Conservation (phyloP, 192 early-diverging fungal genomes). For the Coemansia sp. region DNA sequence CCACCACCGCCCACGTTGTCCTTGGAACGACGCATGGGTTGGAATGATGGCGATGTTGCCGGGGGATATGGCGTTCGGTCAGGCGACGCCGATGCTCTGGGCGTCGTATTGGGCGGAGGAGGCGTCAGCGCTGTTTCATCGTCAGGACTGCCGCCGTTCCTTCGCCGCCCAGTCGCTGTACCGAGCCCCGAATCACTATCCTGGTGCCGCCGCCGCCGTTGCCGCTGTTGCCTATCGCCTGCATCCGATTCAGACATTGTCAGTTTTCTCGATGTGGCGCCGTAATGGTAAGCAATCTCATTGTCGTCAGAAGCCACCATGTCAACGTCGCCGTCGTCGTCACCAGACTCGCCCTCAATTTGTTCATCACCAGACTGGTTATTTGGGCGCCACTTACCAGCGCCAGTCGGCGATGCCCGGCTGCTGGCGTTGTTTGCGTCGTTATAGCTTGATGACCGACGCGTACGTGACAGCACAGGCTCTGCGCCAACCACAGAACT, state of each 20-base stretch:
- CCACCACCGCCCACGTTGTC: neutral
- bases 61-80: constrained; percentile 39
- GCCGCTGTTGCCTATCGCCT: too few relatives aligned
- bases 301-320: neutral
- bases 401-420: constrained; percentile 6
- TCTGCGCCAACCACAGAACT: constrained; percentile 5
- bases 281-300: neutral
- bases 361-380: neutral
- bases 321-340: neutral
- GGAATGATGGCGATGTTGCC: constrained; percentile 30
- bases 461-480: constrained; percentile 17
- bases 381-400: constrained; percentile 35
- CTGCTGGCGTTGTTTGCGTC: constrained; percentile 6
- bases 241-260: too few relatives aligned
- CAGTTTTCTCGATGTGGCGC: too few relatives aligned
- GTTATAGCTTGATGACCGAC: constrained; percentile 38
- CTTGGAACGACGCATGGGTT: neutral
- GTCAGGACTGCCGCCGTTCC: neutral
- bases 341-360: neutral
- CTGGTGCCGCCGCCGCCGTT: neutral
- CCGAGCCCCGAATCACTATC: neutral
- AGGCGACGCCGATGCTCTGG: constrained; percentile 39
- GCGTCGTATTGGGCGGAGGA: constrained; percentile 29
- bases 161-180: constrained; percentile 5
- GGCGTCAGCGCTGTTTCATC: constrained; percentile 15